Base-by-base conservation (phyloP, 106 monocot species). In the Apostasia ramifera region DNA sequence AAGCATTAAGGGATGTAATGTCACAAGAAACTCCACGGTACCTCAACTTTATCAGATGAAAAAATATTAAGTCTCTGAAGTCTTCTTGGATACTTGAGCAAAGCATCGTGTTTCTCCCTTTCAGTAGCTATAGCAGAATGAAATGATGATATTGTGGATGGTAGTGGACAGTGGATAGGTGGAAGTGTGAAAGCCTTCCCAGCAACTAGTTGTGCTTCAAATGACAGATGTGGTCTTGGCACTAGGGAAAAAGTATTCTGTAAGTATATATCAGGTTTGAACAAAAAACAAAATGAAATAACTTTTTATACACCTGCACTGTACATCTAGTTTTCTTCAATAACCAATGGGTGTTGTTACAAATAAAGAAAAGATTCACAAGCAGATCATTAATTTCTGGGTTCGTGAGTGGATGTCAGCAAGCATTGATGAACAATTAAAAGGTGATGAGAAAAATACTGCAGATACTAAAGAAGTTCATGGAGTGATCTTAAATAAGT, bases 151-250 rank as follows among this genome's bases (percentile, higher is more conserved):
- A 55, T 46, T 54, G 61, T 48, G 57, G 84, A 84, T 68, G 80
- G 82, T 46, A 71, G 70, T 44, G 92, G 84, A 53, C 89, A 92
- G 72, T 61, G 73, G 44, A 92, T 77, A 70, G 86, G 84, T 71
- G 82, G 73, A 77, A 97, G 75, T 73, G 56, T 61, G 71, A 89
- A 84, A 70, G 86, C 66, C 41, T 82, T 74, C 51, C 95, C 95
- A 80, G 78, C 84, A 5, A 97, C 89, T 67, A 97, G 74, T 71
- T 97, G 95, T 67, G 89, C 86, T 78, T 97, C 95, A 71, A 97
- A 97, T 54, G 57, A 75, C 40, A 97, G 59, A 74, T 97, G 82
- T 66, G 92, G 92, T 57, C 83, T 88, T 66, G 95, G 95, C 57
- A 97, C 95, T 97, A 76, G 67, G 61, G 10, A 53, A 40, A 76